phyloP scores from a whole-genome alignment of 495 filamentous ascomycete genomes.

The Neurospora hispaniola region DNA sequence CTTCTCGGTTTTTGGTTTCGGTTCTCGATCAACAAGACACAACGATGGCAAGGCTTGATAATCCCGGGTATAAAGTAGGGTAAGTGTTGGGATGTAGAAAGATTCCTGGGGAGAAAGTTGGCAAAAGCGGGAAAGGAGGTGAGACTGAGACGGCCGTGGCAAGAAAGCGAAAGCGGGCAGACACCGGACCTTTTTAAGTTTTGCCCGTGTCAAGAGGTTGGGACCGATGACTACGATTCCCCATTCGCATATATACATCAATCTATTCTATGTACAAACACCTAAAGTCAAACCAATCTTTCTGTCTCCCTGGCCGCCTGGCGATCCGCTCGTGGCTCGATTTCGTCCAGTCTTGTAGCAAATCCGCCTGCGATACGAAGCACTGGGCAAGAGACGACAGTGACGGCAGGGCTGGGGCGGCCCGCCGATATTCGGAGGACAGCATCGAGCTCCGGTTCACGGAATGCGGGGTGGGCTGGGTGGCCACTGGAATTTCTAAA shows the following conservation, averaged over 20 bases:
- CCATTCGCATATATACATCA: neutral
- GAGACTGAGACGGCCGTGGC: neutral
- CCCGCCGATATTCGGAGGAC: conserved; percentile 23
- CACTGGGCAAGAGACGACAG: neutral
- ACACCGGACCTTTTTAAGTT: neutral
- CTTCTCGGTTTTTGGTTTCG: neutral
- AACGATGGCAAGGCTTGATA: neutral
- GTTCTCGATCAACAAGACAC: neutral
- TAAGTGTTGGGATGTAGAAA: neutral
- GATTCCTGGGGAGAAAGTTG: neutral
- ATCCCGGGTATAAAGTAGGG: neutral
- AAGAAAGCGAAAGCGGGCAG: neutral
- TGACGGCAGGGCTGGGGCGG: neutral
- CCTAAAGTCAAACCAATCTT: neutral
- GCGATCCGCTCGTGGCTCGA: neutral
- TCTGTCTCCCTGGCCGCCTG: neutral
- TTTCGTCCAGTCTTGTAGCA: neutral
- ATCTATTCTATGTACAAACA: neutral
- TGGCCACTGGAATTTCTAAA: conserved; percentile 25
- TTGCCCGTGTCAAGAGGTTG: neutral
- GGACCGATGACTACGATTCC: neutral
- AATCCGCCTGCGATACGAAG: neutral
- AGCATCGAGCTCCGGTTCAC: conserved; percentile 20
- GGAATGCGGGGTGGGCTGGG: conserved; percentile 26
- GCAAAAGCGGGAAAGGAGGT: neutral